Evolutionary conservation across 345 rosid species (phyloP).

Genomic region (Luvunga scandens): DNA sequence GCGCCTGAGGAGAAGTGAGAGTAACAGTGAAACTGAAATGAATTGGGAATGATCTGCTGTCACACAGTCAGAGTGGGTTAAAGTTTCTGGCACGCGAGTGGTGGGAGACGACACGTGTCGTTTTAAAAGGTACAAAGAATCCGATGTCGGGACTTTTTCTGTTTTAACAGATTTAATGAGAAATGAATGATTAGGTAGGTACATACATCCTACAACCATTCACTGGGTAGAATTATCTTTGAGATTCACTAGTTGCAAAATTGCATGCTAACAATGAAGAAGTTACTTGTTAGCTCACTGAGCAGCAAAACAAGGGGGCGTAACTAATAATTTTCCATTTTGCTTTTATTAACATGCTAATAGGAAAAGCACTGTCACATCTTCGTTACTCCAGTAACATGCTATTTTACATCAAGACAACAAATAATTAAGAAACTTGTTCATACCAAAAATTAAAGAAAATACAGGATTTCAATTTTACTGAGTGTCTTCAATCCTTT

Average conservation of each 20-base stretch:
- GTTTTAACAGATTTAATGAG: neutral
- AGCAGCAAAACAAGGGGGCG: no score
- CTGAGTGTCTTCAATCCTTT: no score
- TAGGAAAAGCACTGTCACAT: neutral
- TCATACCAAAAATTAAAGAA: neutral
- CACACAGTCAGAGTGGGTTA: neutral
- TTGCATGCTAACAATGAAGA: no score
- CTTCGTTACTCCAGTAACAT: neutral
- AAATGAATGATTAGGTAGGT: neutral
- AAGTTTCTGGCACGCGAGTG: neutral
- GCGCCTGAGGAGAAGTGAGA: neutral
- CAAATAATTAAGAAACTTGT: neutral
- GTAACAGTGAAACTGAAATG: neutral
- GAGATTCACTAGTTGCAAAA: no score
- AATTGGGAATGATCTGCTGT: neutral
- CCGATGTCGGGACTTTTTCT: neutral
- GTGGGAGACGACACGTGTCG: neutral
- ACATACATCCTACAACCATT: neutral
- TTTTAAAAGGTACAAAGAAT: neutral
- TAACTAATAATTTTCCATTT: neutral
- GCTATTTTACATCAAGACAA: neutral
- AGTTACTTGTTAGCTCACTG: no score
- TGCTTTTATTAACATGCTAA: neutral
- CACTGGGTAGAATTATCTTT: neutral
- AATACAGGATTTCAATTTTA: neutral